Conservation (phyloP, 108 stramenopile genomes). For the Nitzschia putrida region DNA sequence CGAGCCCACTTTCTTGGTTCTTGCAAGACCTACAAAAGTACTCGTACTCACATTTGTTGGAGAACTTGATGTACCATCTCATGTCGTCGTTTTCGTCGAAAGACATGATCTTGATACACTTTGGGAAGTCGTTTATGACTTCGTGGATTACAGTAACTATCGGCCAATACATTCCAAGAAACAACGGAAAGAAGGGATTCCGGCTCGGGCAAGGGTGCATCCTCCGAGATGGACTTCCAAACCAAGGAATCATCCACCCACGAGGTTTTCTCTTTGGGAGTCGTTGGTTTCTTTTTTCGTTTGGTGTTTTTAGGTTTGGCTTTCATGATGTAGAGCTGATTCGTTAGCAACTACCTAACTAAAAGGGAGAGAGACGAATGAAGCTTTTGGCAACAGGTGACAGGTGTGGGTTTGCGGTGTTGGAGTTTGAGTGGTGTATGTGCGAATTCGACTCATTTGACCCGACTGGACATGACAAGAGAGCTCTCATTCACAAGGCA, state of each 20-base stretch:
- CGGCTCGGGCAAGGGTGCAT: not conserved
- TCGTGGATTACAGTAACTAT: slow-evolving; percentile 65
- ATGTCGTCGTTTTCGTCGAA: slow-evolving; percentile 49
- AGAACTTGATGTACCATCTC: slow-evolving; percentile 53
- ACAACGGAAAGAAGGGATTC: slow-evolving; percentile 26
- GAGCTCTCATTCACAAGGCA: no score
- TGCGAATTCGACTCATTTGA: no score
- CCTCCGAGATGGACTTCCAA: not conserved
- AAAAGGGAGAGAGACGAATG: no score
- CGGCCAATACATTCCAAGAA: slow-evolving; percentile 81
- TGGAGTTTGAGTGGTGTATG: no score
- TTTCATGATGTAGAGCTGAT: not conserved
- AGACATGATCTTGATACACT: slow-evolving; percentile 56
- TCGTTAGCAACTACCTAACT: not conserved
- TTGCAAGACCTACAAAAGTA: not conserved
- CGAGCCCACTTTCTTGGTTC: not conserved
- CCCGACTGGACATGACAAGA: no score
- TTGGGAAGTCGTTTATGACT: slow-evolving; percentile 59
- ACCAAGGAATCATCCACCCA: not conserved
- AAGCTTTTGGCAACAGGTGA: no score
- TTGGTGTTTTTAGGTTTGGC: slow-evolving; percentile 7
- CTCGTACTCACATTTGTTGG: slow-evolving; percentile 20
- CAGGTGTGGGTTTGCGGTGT: no score
- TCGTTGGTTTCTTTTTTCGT: not conserved
- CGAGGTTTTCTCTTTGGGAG: not conserved